Evolutionary conservation across 1,139 yeast species (phyloP).

Genomic region (Yamadazyma sp.): DNA sequence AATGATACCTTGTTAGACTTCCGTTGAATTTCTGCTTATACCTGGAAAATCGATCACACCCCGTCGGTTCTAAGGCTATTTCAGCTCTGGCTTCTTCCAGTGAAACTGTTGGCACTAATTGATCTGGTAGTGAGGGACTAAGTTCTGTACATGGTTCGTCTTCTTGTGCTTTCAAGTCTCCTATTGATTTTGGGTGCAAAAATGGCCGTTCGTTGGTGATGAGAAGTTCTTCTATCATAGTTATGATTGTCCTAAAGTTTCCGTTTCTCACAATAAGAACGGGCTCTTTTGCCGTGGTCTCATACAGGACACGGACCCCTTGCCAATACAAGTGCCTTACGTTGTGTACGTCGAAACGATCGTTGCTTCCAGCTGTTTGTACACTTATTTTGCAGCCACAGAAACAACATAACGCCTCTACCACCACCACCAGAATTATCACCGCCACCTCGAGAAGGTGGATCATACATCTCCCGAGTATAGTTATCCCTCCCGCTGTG

Average conservation of each 20-base stretch:
- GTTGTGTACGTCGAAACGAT: neutral
- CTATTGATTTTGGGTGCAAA: neutral
- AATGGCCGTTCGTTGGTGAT: neutral
- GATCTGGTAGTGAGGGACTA: no score
- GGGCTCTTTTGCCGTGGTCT: neutral
- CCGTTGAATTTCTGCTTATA: conserved; percentile 5
- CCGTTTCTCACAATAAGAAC: neutral
- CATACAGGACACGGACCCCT: neutral
- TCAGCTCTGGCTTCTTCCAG: no score
- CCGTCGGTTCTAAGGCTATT: conserved; percentile 2
- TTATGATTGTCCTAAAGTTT: neutral
- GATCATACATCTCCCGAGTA: neutral
- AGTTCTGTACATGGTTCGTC: no score
- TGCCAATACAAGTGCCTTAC: neutral
- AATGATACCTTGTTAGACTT: neutral
- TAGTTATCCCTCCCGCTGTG: neutral
- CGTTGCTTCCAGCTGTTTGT: neutral
- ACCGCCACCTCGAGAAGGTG: neutral
- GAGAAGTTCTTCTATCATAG: neutral
- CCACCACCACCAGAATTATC: neutral
- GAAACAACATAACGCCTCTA: neutral
- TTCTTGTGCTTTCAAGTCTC: neutral
- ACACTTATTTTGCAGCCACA: neutral
- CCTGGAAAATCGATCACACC: conserved; percentile 4
- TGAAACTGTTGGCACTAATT: neutral